Percentiles rank a stretch among this genome's conserved stretches.
Evolutionary conservation across 441 rosid genomes (phyloP).

Genomic region (Adansonia rubrostipa): DNA sequence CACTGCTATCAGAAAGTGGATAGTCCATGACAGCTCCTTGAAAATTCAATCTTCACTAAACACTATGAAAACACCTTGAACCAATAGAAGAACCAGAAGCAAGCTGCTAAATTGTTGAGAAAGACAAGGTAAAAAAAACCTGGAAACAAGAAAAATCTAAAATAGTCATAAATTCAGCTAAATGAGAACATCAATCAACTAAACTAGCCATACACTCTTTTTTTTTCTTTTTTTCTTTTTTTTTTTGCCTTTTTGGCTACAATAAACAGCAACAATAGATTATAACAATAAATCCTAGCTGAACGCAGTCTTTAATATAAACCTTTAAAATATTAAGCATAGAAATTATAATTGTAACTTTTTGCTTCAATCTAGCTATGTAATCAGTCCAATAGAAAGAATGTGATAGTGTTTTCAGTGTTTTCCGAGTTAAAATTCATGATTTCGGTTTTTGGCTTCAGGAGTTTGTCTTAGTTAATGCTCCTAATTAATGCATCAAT

Average conservation of each 20-base stretch:
- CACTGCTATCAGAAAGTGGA: constrained; percentile 79
- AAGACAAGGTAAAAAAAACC: constrained; percentile 34
- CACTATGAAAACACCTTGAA: constrained; percentile 23
- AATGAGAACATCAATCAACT: constrained; percentile 23
- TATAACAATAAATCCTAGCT: neutral
- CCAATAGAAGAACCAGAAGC: constrained; percentile 26
- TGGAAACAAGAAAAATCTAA: constrained; percentile 26
- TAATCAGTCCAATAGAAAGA: neutral
- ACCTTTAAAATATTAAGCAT: constrained; percentile 18
- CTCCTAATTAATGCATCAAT: neutral
- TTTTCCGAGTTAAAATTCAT: neutral
- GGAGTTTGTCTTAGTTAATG: neutral
- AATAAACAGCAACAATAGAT: neutral
- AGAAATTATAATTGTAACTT: constrained; percentile 3
- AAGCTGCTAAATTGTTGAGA: constrained; percentile 26
- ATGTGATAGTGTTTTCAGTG: neutral
- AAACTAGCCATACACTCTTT: constrained; percentile 1
- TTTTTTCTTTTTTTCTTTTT: neutral
- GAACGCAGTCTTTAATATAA: neutral
- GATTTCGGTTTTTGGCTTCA: constrained; percentile 5
- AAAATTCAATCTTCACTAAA: constrained; percentile 36
- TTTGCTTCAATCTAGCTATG: neutral
- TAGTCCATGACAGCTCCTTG: constrained; percentile 62
- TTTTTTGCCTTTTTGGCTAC: neutral
- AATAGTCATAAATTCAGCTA: constrained; percentile 10